These are phyloP conservation scores for Huiozyma sinensis DNA, from an alignment of 805 yeast species.

Conservation along the genomic window DNA sequence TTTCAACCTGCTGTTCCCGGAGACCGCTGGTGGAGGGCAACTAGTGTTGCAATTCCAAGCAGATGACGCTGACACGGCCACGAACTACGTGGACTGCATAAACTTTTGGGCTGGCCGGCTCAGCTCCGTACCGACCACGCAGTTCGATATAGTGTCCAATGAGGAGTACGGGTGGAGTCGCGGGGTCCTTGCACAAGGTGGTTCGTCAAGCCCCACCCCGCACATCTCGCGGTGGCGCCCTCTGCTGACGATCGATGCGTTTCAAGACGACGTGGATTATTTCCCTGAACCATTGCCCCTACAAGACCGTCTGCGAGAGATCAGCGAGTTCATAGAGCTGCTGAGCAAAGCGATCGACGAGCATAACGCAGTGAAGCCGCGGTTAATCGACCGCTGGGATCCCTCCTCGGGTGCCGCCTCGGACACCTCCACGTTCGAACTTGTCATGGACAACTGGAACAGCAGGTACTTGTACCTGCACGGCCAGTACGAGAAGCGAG, in stretches of 20 bases:
- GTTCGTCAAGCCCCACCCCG: too few species aligned
- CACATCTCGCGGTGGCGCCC: conserved; percentile 15
- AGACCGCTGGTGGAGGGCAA: conserved; percentile 14
- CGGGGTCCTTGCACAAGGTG: conserved; percentile 7
- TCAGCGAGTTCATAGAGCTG: conserved; percentile 32
- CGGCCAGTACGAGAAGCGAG: conserved; percentile 28
- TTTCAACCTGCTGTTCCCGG: conserved; percentile 19
- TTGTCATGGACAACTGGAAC: conserved; percentile 34
- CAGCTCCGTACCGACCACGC: conserved; percentile 63
- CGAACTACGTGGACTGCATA: conserved; percentile 61
- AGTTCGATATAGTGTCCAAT: conserved; percentile 57
- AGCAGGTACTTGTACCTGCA: conserved; percentile 30
- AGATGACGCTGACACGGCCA: conserved; percentile 55
- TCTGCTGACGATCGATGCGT: conserved; percentile 12
- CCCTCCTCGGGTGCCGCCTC: neutral
- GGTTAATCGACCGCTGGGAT: conserved; percentile 29
- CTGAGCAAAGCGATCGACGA: conserved; percentile 32
- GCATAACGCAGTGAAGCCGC: conserved; percentile 34
- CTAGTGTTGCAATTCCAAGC: conserved; percentile 50
- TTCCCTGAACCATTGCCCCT: conserved; percentile 5
- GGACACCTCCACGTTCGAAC: conserved; percentile 15
- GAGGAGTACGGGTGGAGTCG: conserved; percentile 74
- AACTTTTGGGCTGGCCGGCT: conserved; percentile 87
- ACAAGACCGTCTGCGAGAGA: conserved; percentile 6
- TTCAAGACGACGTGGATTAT: conserved; percentile 14